Evolutionary conservation across 495 filamentous ascomycete genomes (phyloP).

Genomic region (Mycothermus thermophilus): DNA sequence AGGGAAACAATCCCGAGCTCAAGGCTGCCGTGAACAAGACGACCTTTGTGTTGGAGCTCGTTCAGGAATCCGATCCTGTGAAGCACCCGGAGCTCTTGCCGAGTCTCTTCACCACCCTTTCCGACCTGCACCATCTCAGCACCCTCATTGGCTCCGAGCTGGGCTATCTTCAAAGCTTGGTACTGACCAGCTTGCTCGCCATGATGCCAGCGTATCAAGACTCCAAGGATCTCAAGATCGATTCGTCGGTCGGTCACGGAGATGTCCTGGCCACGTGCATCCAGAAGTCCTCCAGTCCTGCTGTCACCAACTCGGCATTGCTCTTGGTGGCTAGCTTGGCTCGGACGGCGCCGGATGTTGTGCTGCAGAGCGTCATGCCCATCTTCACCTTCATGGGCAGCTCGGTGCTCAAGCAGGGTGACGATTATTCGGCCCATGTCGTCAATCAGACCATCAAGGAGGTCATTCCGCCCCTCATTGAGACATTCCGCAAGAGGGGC

Average conservation of each 20-base stretch:
- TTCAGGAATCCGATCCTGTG: conserved; percentile 62
- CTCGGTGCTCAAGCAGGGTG: conserved; percentile 73
- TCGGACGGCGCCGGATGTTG: conserved; percentile 67
- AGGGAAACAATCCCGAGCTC: conserved; percentile 36
- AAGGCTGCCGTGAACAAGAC: conserved; percentile 52
- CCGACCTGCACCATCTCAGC: conserved; percentile 71
- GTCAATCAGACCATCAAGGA: conserved; percentile 79
- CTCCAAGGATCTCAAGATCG: conserved; percentile 46
- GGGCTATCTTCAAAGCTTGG: conserved; percentile 70
- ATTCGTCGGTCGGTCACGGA: conserved; percentile 59
- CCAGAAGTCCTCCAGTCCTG: conserved; percentile 70
- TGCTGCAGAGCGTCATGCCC: conserved; percentile 95
- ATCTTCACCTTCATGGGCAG: conserved; percentile 96
- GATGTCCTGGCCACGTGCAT: conserved; percentile 87
- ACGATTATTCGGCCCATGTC: conserved; percentile 90
- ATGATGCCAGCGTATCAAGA: conserved; percentile 64
- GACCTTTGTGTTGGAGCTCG: conserved; percentile 76
- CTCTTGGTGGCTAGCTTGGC: conserved; percentile 78
- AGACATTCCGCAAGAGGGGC: conserved; percentile 66
- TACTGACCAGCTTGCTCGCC: conserved; percentile 58
- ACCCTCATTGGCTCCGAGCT: conserved; percentile 57
- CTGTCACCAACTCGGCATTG: conserved; percentile 82
- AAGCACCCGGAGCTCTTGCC: conserved; percentile 58
- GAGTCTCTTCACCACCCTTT: conserved; percentile 65
- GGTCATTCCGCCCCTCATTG: conserved; percentile 81